These are phyloP conservation scores for Colletotrichum sp. DNA, from an alignment of 2,329 filamentous ascomycete genomes.

Conservation along the genomic window DNA sequence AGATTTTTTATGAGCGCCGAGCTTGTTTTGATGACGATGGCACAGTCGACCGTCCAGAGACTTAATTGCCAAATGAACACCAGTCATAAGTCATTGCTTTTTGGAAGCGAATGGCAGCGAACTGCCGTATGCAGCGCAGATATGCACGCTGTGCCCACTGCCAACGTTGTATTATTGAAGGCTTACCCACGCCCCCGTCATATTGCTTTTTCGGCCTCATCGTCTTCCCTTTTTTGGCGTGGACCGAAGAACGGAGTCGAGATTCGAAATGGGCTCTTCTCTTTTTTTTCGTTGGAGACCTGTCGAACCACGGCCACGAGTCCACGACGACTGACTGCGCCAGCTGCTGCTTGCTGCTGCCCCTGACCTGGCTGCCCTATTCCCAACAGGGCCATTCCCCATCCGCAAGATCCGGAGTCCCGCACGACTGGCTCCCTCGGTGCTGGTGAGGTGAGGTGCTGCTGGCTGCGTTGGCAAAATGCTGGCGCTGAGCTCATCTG, in stretches of 20 bases:
- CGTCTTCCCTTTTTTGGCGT: not conserved
- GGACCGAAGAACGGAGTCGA: conserved; percentile 5
- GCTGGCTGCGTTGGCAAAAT: not conserved
- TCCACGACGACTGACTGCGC: not conserved
- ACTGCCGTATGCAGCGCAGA: conserved; percentile 5
- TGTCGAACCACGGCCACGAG: not conserved
- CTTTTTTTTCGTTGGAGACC: not conserved
- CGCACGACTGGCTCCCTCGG: not conserved
- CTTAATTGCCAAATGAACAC: not conserved
- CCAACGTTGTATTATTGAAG: conserved; percentile 11
- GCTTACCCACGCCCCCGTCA: not conserved
- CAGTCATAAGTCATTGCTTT: not conserved
- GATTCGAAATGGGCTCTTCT: not conserved
- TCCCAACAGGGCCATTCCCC: not conserved
- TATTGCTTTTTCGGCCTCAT: conserved; percentile 5
- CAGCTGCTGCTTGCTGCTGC: not conserved
- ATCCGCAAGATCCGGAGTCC: conserved; percentile 6
- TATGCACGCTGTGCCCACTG: conserved; percentile 2
- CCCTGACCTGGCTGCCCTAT: conserved; percentile 13
- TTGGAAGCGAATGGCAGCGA: not conserved
- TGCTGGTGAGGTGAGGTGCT: not conserved
- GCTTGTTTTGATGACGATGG: not conserved
- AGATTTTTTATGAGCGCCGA: not conserved
- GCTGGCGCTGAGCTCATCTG: not conserved
- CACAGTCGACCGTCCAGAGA: not conserved